phyloP scores from a whole-genome alignment of 108 stramenopile genomes.

The Conticribra weissflogii region DNA sequence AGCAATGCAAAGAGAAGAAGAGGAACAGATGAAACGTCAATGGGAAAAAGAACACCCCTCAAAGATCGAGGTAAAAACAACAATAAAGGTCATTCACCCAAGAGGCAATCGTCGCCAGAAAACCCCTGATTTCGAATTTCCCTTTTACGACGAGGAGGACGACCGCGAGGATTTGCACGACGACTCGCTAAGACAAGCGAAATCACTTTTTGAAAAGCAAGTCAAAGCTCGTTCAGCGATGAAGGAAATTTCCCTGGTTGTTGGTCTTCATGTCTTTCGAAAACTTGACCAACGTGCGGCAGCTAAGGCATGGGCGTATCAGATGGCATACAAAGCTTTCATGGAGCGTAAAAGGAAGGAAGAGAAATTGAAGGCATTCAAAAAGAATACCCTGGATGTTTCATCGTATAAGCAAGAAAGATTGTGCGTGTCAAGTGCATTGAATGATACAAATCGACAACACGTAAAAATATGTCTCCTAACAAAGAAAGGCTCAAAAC shows the following conservation, averaged over 20 bases:
- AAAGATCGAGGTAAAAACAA: slow-evolving; percentile 40
- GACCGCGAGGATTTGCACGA: slow-evolving; percentile 71
- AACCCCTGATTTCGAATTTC: slow-evolving; percentile 78
- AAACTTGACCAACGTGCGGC: slow-evolving; percentile 32
- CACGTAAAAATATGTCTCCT: slow-evolving; percentile 13
- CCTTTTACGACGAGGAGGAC: slow-evolving; percentile 85
- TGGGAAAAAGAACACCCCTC: slow-evolving; percentile 61
- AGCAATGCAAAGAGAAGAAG: slow-evolving; percentile 72
- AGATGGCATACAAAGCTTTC: slow-evolving; percentile 33
- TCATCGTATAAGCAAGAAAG: neutral
- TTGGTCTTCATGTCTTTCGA: slow-evolving; percentile 48
- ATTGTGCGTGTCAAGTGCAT: slow-evolving; percentile 6
- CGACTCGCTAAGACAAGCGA: slow-evolving; percentile 71
- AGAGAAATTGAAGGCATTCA: slow-evolving; percentile 15
- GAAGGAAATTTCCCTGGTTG: slow-evolving; percentile 40
- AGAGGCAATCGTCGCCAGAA: slow-evolving; percentile 44
- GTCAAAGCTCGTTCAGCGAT: slow-evolving; percentile 54
- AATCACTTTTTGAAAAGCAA: slow-evolving; percentile 77
- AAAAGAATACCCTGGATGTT: neutral
- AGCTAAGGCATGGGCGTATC: slow-evolving; percentile 37
- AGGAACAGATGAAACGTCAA: slow-evolving; percentile 65
- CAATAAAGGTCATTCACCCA: slow-evolving; percentile 26
- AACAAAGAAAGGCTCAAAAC: neutral
- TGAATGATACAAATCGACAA: slow-evolving; percentile 11
- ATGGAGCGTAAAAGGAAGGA: slow-evolving; percentile 24